Evolutionary conservation across 2,329 filamentous ascomycete genomes (phyloP), one percentile per base, ranked within the genome.

Genomic region (Diaporthe sp.): DNA sequence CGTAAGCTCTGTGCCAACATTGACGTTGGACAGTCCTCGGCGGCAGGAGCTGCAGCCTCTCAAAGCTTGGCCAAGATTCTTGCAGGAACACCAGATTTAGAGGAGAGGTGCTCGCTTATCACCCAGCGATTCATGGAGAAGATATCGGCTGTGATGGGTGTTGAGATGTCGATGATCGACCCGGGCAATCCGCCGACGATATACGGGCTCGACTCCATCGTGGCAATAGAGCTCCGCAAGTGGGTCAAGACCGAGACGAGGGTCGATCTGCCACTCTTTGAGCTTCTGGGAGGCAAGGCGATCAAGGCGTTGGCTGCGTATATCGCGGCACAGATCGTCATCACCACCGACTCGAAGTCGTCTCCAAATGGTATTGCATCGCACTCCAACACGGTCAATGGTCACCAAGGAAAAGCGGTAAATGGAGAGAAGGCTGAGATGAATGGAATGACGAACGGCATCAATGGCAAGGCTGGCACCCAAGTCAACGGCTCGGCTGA

Each of bases 161-260:
- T 71, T 8, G 44, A 59, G 32, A 51, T 65, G 32, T 37, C 44
- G 13, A 7, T 51, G 12, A 71, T 71, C 50, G 70, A 71, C 30
- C 42, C 44, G 0, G 70, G 25, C 5, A 71, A 39, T 35, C 56
- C 56, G 7, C 70, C 70, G n/a, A 63, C 56, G 4, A 53, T 37
- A 12, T 71, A 63, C 25, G 70, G 70, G 9, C 44, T 71, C 12
- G 70, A 71, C 37, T 71, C 70, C 6, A 59, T 71, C 2, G 70
- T 71, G 25, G 70, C 70, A 4, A 63, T 71, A 9, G 70, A 71
- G 35, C 70, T 71, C 12, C 70, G 70, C 6, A 71, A 59, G 22
- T 71, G 70, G 56, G 44, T 65, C 44, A 65, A 66, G 63, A 66
- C 44, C 4, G 63, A 66, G 32, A 66, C 63, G 2, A 66, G 9